These are phyloP conservation scores for Rubia yunnanensis DNA, from an alignment of 257 asterid species.

Conservation along the genomic window DNA sequence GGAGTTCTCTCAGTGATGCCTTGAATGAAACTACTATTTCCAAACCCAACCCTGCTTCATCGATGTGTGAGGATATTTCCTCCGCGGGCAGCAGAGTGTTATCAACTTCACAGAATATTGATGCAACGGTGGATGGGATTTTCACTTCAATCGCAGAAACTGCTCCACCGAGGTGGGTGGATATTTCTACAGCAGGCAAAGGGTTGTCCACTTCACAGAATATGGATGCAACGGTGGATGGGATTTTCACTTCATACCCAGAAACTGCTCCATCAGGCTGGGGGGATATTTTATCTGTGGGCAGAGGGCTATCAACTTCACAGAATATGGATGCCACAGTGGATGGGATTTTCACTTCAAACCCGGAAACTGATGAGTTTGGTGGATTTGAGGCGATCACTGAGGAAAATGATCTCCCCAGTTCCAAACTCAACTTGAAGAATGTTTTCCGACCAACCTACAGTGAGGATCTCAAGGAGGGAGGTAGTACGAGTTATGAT, in stretches of 20 bases:
- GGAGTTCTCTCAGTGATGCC: constrained; percentile 33
- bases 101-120: constrained; percentile 6
- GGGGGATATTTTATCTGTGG: not conserved
- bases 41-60: constrained; percentile 14
- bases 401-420: constrained; percentile 24
- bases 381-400: constrained; percentile 10
- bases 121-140: constrained; percentile 9
- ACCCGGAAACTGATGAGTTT: constrained; percentile 12
- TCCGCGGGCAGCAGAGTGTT: constrained; percentile 1
- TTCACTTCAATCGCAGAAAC: not conserved
- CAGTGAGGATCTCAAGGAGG: constrained; percentile 29
- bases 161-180: too few relatives aligned
- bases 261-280: too few relatives aligned
- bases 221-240: constrained; percentile 12
- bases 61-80: constrained; percentile 11
- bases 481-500: constrained; percentile 18
- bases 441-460: constrained; percentile 46
- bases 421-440: constrained; percentile 31
- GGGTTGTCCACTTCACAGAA: too few relatives aligned
- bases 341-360: not conserved
- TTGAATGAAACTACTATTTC: constrained; percentile 22
- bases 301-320: too few relatives aligned
- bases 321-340: not conserved
- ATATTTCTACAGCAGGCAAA: too few relatives aligned
- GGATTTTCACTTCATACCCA: not conserved